Evolutionary conservation across 2,329 filamentous ascomycete genomes (phyloP).

Genomic region (Epichloe scottii): DNA sequence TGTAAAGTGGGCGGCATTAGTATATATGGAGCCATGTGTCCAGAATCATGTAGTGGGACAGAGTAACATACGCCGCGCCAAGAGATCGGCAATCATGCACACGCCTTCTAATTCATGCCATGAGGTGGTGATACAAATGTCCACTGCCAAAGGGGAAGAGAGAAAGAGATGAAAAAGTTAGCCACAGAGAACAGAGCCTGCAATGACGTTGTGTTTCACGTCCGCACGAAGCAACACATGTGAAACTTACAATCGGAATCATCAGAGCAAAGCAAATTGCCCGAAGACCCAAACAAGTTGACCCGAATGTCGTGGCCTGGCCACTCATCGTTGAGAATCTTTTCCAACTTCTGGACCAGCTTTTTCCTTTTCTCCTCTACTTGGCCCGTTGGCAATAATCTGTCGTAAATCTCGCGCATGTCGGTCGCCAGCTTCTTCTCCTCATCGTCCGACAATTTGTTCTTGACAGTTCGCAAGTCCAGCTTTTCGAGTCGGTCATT

Average conservation of each 20-base stretch:
- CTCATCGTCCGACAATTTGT: constrained; percentile 56
- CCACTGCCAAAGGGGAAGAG: constrained; percentile 44
- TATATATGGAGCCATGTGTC: background rate
- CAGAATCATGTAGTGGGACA: background rate
- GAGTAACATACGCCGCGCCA: constrained; percentile 62
- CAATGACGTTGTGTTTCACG: background rate
- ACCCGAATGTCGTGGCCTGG: constrained; percentile 82
- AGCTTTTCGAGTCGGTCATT: constrained; percentile 62
- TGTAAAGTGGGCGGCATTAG: constrained; percentile 26
- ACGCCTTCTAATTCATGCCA: constrained; percentile 82
- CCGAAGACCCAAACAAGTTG: constrained; percentile 94
- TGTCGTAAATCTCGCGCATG: constrained; percentile 74
- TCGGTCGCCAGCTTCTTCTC: constrained; percentile 66
- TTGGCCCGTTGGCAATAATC: constrained; percentile 67
- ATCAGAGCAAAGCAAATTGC: constrained; percentile 85
- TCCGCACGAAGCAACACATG: background rate
- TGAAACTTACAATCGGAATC: constrained; percentile 78
- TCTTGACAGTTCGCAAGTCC: constrained; percentile 60
- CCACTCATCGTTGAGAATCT: constrained; percentile 81
- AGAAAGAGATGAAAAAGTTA: constrained; percentile 4
- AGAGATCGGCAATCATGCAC: constrained; percentile 76
- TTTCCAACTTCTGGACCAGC: constrained; percentile 79
- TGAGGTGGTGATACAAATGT: constrained; percentile 91
- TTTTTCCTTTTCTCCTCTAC: constrained; percentile 64
- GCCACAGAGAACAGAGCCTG: background rate